phyloP scores from a whole-genome alignment of 1,139 yeast genomes.

The Yamadazyma friedrichii region DNA sequence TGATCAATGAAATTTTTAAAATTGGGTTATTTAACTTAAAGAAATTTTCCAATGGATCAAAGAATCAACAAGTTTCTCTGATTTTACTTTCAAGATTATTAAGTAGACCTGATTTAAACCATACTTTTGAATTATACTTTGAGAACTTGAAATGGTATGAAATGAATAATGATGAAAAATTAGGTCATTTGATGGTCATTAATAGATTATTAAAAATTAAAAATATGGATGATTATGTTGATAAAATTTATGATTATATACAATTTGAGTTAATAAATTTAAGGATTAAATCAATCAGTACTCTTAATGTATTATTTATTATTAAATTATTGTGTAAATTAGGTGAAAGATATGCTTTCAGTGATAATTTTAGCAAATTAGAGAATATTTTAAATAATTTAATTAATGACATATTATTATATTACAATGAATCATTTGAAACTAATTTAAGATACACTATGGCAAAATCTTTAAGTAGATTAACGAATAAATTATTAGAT shows the following conservation, averaged over 20 bases:
- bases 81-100: slow-evolving; percentile 36
- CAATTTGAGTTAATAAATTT: slow-evolving; percentile 15
- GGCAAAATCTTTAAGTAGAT: slow-evolving; percentile 34
- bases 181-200: slow-evolving; percentile 39
- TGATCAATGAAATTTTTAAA: slow-evolving; percentile 34
- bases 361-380: slow-evolving; percentile 18
- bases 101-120: slow-evolving; percentile 28
- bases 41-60: slow-evolving; percentile 25
- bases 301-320: slow-evolving; percentile 27
- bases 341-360: slow-evolving; percentile 19
- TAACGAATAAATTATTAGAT: slow-evolving; percentile 20
- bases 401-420: slow-evolving; percentile 24
- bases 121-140: slow-evolving; percentile 22
- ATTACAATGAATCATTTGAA: slow-evolving; percentile 27
- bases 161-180: slow-evolving; percentile 18
- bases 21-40: slow-evolving; percentile 29
- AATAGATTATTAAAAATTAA: slow-evolving; percentile 35
- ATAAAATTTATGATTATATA: slow-evolving; percentile 19
- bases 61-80: slow-evolving; percentile 34
- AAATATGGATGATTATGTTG: slow-evolving; percentile 11
- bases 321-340: slow-evolving; percentile 36
- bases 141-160: slow-evolving; percentile 16
- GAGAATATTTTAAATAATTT: slow-evolving; percentile 28
- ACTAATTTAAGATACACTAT: slow-evolving; percentile 33
- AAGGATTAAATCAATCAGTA: slow-evolving; percentile 15